Conservation (phyloP, 305 asterid genomes). For the Fraxinus greggii region DNA sequence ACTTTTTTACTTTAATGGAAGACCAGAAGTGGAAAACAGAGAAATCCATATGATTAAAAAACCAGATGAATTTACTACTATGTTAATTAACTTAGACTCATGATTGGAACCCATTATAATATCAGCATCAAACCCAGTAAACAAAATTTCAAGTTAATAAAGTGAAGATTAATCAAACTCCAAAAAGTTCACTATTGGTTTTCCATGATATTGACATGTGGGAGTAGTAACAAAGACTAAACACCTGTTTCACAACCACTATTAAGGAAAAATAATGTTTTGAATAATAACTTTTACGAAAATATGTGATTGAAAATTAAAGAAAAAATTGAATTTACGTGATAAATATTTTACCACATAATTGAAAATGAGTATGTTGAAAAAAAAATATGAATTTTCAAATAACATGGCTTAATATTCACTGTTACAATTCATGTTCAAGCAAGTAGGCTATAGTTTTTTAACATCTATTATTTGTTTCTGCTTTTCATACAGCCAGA, state of each 20-base stretch:
- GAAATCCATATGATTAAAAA: slow-evolving; percentile 3
- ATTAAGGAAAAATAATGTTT: no score
- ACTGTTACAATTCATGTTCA: not conserved
- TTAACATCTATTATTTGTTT: not conserved
- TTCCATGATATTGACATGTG: slow-evolving; percentile 5
- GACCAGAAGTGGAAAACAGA: slow-evolving; percentile 23
- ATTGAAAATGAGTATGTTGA: no score
- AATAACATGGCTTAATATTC: not conserved
- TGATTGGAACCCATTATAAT: slow-evolving; percentile 1
- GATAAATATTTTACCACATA: no score
- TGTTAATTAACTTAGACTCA: not conserved
- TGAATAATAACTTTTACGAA: no score
- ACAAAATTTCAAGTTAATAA: slow-evolving; percentile 8
- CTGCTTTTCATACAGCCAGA: not conserved
- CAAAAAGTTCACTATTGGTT: slow-evolving; percentile 3
- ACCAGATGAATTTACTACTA: not conserved
- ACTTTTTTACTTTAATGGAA: slow-evolving; percentile 16
- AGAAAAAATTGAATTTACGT: no score
- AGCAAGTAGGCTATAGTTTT: not conserved
- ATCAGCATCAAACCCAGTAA: not conserved
- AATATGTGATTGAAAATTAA: no score
- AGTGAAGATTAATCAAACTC: slow-evolving; percentile 12
- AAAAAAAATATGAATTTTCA: no score
- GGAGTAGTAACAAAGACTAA: not conserved
- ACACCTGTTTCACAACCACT: no score